A percentile compares a stretch with the other conserved stretches of the same genome.
phyloP scores from a whole-genome alignment of 2,329 filamentous ascomycete species.

The Apiospora sp. region DNA sequence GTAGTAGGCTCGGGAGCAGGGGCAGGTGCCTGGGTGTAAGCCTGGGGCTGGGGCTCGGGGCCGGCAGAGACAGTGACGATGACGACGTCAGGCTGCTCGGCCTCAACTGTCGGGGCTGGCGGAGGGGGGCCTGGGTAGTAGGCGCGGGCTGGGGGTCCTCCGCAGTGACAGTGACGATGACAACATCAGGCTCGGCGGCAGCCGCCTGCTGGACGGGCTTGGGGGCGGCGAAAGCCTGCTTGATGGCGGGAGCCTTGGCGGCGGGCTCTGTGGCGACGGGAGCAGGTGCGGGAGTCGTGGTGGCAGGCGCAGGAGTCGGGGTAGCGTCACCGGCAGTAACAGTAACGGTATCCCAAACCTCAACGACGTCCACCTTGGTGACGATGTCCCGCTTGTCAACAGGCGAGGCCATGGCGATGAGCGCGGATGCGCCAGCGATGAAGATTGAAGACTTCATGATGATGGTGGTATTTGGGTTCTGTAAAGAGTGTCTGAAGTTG shows the following conservation, averaged over 20 bases:
- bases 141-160: not conserved
- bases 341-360: slow-evolving; percentile 44
- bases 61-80: not conserved
- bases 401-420: slow-evolving; percentile 44
- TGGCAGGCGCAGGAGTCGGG: slow-evolving; percentile 29
- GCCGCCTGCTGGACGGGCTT: not conserved
- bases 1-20: slow-evolving; percentile 13
- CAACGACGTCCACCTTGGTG: slow-evolving; percentile 44
- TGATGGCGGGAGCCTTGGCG: slow-evolving; percentile 25
- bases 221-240: slow-evolving; percentile 28
- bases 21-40: not conserved
- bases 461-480: slow-evolving; percentile 42
- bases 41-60: not conserved
- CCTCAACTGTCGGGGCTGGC: not conserved
- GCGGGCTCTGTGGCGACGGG: slow-evolving; percentile 29
- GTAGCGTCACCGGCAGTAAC: slow-evolving; percentile 42
- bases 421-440: slow-evolving; percentile 44
- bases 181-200: not conserved
- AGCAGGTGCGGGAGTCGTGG: not conserved
- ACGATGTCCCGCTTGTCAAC: slow-evolving; percentile 40
- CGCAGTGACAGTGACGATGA: slow-evolving; percentile 33
- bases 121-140: slow-evolving; percentile 6
- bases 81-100: not conserved
- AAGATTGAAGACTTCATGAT: slow-evolving; percentile 52
- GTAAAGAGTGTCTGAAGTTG: slow-evolving; percentile 14